A percentile compares a stretch with the other conserved stretches of the same genome.
Conservation (phyloP, 352 stramenopile genomes). For the Phytopythium delawarense region DNA sequence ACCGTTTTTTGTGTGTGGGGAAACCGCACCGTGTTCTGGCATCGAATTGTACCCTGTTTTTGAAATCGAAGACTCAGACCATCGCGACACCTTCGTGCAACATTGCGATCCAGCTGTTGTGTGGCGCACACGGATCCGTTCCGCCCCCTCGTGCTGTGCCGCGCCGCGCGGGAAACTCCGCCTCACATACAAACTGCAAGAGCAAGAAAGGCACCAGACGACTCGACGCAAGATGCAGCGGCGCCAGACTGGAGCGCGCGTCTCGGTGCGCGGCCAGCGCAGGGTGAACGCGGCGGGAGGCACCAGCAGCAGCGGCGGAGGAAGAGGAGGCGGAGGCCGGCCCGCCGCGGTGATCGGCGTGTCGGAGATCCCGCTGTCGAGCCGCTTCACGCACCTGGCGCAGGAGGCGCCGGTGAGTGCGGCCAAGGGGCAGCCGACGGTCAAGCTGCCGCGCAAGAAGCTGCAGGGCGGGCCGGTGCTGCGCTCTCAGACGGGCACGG, state of each 20-base stretch:
- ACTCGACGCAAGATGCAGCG: conserved; percentile 21
- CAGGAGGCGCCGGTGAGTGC: conserved; percentile 28
- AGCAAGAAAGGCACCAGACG: not conserved
- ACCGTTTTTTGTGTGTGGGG: not conserved
- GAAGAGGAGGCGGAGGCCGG: conserved; percentile 20
- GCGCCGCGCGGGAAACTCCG: not conserved
- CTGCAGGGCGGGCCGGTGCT: conserved; percentile 3
- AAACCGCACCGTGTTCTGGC: no score
- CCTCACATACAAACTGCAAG: not conserved
- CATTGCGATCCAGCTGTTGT: not conserved
- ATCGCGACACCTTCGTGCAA: not conserved
- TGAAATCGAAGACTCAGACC: not conserved
- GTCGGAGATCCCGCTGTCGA: conserved; percentile 63
- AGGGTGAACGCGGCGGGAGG: conserved; percentile 33
- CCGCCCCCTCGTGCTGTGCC: not conserved
- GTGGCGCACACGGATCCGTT: not conserved
- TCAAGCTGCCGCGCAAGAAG: conserved; percentile 14
- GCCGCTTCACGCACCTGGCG: conserved; percentile 67
- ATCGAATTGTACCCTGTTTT: not conserved
- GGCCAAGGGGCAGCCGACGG: conserved; percentile 4
- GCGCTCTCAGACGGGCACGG: conserved; percentile 3
- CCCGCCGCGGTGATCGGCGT: conserved; percentile 54
- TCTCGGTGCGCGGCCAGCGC: conserved; percentile 54
- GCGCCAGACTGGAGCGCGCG: conserved; percentile 26
- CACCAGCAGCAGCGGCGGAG: conserved; percentile 8